A percentile compares a stretch with the other conserved stretches of the same genome.
Evolutionary conservation across 305 asterid genomes (phyloP).

Genomic region (Plantago coronopus): DNA sequence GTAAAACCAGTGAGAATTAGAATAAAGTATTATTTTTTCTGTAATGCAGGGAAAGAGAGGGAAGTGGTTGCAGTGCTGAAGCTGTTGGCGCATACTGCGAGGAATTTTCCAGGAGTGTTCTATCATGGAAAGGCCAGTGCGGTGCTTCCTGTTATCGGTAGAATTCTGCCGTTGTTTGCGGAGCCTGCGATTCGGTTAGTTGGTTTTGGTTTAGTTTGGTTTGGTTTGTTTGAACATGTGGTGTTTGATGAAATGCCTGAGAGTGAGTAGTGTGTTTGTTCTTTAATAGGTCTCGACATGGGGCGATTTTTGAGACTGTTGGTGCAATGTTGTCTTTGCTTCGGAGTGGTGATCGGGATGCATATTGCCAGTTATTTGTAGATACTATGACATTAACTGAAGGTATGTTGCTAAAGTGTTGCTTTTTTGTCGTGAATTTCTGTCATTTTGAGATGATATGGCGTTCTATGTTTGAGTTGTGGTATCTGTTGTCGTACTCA

Average conservation of each 20-base stretch:
- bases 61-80: slow-evolving; percentile 75
- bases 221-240: neutral
- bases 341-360: slow-evolving; percentile 81
- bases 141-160: slow-evolving; percentile 74
- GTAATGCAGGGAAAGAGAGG: slow-evolving; percentile 59
- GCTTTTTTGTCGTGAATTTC: neutral
- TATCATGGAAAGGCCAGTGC: slow-evolving; percentile 73
- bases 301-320: slow-evolving; percentile 62
- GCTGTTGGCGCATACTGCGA: slow-evolving; percentile 65
- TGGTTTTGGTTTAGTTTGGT: neutral
- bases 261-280: slow-evolving; percentile 3
- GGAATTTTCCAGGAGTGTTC: slow-evolving; percentile 75
- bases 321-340: slow-evolving; percentile 73
- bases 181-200: slow-evolving; percentile 71
- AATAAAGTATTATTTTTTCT: neutral
- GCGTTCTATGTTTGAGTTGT: no score
- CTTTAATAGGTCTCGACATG: slow-evolving; percentile 55
- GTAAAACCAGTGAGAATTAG: no score
- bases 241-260: neutral
- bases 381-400: slow-evolving; percentile 61
- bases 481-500: no score
- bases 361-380: slow-evolving; percentile 71
- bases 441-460: neutral
- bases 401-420: slow-evolving; percentile 39
- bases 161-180: slow-evolving; percentile 64